These are phyloP conservation scores for Plasmodium relictum DNA, from an alignment of 169 alveolate species.

Conservation along the genomic window DNA sequence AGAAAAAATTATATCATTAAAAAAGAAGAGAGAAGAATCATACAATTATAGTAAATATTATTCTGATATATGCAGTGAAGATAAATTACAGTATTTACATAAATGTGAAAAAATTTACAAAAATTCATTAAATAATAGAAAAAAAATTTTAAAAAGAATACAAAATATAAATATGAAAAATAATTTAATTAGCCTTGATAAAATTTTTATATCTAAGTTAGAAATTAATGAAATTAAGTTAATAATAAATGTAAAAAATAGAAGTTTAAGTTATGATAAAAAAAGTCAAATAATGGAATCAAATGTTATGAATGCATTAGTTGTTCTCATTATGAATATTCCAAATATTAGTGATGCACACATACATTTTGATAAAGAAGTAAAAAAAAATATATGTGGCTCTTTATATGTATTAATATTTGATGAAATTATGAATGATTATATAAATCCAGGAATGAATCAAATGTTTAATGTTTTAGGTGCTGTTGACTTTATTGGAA, in stretches of 20 bases:
- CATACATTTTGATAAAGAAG: constrained; percentile 73
- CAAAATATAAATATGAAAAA: constrained; percentile 66
- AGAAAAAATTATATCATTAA: neutral
- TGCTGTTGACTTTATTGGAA: constrained; percentile 87
- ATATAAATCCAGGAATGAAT: constrained; percentile 82
- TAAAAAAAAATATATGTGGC: constrained; percentile 67
- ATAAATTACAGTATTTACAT: constrained; percentile 38
- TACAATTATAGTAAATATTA: neutral
- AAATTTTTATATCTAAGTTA: constrained; percentile 66
- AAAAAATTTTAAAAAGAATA: constrained; percentile 36
- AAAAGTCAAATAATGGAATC: constrained; percentile 77
- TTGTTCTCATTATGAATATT: constrained; percentile 61
- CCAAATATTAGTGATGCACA: constrained; percentile 77
- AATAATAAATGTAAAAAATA: constrained; percentile 69
- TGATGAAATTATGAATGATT: constrained; percentile 79
- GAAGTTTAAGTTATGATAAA: constrained; percentile 70
- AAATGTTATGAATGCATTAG: constrained; percentile 61
- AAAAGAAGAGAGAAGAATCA: constrained; percentile 7
- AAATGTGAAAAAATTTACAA: constrained; percentile 59
- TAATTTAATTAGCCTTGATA: constrained; percentile 67
- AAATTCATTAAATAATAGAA: constrained; percentile 27
- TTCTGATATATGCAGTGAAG: constrained; percentile 6
- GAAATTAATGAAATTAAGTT: constrained; percentile 65
- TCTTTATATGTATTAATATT: constrained; percentile 57
- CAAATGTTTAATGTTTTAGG: constrained; percentile 87